These are phyloP conservation scores for Cladosporium sp. DNA, from an alignment of 2,329 filamentous ascomycete genomes.

Conservation along the genomic window DNA sequence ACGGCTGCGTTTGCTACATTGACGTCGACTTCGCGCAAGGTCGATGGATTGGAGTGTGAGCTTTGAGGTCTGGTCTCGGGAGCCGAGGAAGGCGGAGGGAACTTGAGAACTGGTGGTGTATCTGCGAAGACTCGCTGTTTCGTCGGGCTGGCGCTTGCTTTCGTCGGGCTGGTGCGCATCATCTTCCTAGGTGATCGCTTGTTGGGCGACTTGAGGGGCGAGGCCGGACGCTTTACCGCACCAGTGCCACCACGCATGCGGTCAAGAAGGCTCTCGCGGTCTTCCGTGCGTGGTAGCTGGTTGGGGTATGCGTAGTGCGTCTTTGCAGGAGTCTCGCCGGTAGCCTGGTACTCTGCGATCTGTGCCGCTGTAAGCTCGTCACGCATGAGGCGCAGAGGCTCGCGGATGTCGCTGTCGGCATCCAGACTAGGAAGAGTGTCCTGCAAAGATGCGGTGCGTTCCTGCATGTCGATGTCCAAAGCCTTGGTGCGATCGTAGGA, in stretches of 20 bases:
- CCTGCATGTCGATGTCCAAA: constrained; percentile 64
- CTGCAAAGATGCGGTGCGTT: constrained; percentile 51
- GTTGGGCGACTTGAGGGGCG: constrained; percentile 31
- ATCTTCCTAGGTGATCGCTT: constrained; percentile 29
- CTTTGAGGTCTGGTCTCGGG: constrained; percentile 22
- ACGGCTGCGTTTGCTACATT: constrained; percentile 35
- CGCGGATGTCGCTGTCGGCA: constrained; percentile 53
- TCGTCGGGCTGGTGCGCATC: constrained; percentile 12
- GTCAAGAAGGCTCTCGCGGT: constrained; percentile 55
- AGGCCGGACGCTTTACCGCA: constrained; percentile 21
- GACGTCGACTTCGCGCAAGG: constrained; percentile 47
- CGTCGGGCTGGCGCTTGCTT: constrained; percentile 17
- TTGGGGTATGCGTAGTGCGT: constrained; percentile 75
- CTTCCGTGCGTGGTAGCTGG: constrained; percentile 69
- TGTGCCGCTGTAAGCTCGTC: constrained; percentile 60
- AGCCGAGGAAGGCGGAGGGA: constrained; percentile 17
- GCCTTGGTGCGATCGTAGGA: constrained; percentile 64
- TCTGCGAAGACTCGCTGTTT: constrained; percentile 33
- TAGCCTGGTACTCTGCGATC: constrained; percentile 77
- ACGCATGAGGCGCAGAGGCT: constrained; percentile 68
- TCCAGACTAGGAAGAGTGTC: constrained; percentile 59
- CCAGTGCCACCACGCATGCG: constrained; percentile 42
- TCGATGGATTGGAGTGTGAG: constrained; percentile 24
- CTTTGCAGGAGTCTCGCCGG: constrained; percentile 82
- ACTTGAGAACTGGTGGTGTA: constrained; percentile 23